Evolutionary conservation across 2,329 filamentous ascomycete species (phyloP), one percentile per base, ranked within the genome.

Genomic region (Claviceps sp.): DNA sequence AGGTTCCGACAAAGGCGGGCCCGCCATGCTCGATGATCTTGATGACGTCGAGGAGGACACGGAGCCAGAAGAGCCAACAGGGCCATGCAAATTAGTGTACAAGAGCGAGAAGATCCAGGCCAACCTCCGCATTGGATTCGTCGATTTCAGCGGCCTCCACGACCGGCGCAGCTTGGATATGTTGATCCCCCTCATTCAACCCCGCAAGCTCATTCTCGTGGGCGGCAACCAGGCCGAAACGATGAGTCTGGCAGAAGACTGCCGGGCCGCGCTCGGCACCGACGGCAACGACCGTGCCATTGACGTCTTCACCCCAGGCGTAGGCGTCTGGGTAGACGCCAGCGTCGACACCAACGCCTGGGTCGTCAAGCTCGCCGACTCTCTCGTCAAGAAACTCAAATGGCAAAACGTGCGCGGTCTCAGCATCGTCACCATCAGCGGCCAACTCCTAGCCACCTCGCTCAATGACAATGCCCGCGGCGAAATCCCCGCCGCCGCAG

Each of bases 301-400:
- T 38, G 83, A 90, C 56, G 87, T 98, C 5, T 91, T 91, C 63
- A 89, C 88, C 0, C 93, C 93, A 1, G 67, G 72, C 9, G 73
- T 87, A n/a, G 89, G 89, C 24, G 73, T 77, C 37, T 72, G 76
- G 14, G 77, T 98, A 43, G 84, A 98, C 66, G 93, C 91, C 13
- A 96, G 90, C 62, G 91, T 97, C 43, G 93, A 98, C 65, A 97
- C 91, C 5, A 96, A 97, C 64, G 90, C 93, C 4, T 98, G 94
- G 93, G 84, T 87, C 24, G 86, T 98, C 55, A 95, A 90, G 67
- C 77, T 98, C 18, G 89, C 88, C 48, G 87, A 91, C 59, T 73
- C 79, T 45, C 79, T 98, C 20, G 86, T 95, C 54, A 88, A 88
- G 67, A 85, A 85, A 59, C 76, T 98, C 54, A 88, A 87, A 62